Conservation (phyloP, 495 filamentous ascomycete genomes). For the Talaromyces wortmannii region DNA sequence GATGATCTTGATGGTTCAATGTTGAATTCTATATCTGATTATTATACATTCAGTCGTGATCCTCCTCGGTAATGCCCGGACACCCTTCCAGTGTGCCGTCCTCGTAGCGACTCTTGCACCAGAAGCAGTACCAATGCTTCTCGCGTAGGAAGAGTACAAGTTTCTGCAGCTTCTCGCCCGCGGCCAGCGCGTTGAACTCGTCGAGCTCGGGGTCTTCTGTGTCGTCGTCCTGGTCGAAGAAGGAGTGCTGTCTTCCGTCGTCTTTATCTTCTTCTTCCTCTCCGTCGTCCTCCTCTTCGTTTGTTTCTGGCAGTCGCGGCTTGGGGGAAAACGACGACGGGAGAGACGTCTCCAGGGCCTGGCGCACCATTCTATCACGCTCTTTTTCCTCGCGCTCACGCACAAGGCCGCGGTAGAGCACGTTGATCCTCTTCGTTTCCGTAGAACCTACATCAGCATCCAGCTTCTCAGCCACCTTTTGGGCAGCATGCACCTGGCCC, state of each 20-base stretch:
- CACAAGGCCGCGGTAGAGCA: slow-evolving; percentile 74
- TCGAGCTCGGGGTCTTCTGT: slow-evolving; percentile 81
- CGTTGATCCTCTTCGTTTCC: slow-evolving; percentile 51
- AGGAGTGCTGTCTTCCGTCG: slow-evolving; percentile 5
- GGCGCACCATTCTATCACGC: slow-evolving; percentile 56
- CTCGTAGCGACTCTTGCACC: slow-evolving; percentile 85
- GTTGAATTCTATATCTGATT: slow-evolving; percentile 2
- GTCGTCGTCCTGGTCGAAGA: slow-evolving; percentile 61
- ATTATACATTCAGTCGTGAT: slow-evolving; percentile 60
- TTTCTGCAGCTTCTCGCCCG: slow-evolving; percentile 53
- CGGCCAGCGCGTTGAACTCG: slow-evolving; percentile 66
- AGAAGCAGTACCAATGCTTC: slow-evolving; percentile 83
- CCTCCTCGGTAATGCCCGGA: slow-evolving; percentile 84
- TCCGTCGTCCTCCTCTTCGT: slow-evolving; percentile 44
- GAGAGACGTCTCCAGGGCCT: slow-evolving; percentile 63
- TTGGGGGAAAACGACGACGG: slow-evolving; percentile 35
- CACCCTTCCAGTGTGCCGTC: slow-evolving; percentile 71
- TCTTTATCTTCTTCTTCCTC: slow-evolving; percentile 17
- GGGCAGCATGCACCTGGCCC: slow-evolving; percentile 61
- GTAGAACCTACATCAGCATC: slow-evolving; percentile 22
- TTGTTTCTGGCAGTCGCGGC: slow-evolving; percentile 32
- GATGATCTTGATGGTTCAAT: too few relatives aligned
- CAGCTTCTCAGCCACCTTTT: slow-evolving; percentile 75
- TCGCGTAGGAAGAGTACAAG: slow-evolving; percentile 64
- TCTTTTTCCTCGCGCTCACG: slow-evolving; percentile 63